Evolutionary conservation across 345 rosid genomes (phyloP), one percentile per base, ranked within the genome.

Genomic region (Brassica cretica): DNA sequence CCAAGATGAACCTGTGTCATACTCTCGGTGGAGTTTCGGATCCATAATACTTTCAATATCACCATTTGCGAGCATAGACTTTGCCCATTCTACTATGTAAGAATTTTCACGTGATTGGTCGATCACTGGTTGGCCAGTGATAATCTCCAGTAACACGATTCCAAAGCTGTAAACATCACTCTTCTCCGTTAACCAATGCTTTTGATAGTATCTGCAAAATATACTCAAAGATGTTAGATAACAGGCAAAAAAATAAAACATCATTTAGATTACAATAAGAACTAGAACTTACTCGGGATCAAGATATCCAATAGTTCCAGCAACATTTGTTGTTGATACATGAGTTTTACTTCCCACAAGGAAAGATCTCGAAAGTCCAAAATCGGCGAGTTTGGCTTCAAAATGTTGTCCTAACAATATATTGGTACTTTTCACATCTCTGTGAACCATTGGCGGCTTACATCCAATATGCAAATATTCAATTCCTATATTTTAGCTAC

Each of bases 111-210:
- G 37, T 1, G 73, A 61, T 24, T 68, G 18, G 0, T 76, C 61
- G 19, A 82, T 70, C 33, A 60, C 85, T 0, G 76, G 73, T 10
- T 25, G 81, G 46, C 83, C 81, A 25, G 88, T 86, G 44, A 88
- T 84, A 1, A 82, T 53, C 68, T 84, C 84, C 3, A 88, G 46
- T 6, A 88, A 79, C n/a, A 84, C 55, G 7, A 86, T 63, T 6
- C 88, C 89, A 14, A 85, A 86, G 39, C 89, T 88, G 59, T 77
- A 84, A 2, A 86, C 87, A 59, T 88, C 87, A 35, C 88, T 88
- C 66, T 86, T 86, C 68, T 80, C 82, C 0, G 66, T 85, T 8
- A 85, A 27, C 81, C 80, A 71, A 32, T 80, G 64, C 9, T 73
- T 75, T 10, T 44, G 19, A 1, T 77, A 76, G 41, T 83, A 82